These are phyloP conservation scores for Colletotrichum australisinense DNA, from an alignment of 2,329 filamentous ascomycete genomes.

Conservation along the genomic window DNA sequence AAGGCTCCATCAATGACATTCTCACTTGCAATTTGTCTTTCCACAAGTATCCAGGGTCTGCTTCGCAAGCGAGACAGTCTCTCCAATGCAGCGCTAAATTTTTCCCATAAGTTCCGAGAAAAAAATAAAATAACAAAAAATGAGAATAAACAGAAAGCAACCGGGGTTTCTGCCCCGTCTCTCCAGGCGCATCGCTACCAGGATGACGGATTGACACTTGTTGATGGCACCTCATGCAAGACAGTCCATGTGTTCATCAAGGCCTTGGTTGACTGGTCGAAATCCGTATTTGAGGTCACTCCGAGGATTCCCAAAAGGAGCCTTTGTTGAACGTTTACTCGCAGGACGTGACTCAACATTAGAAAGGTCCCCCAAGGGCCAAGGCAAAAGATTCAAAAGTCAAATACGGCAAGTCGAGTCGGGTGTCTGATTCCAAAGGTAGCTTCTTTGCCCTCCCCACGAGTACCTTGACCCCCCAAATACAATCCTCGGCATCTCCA, in stretches of 20 bases:
- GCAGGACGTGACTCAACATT: constrained; percentile 15
- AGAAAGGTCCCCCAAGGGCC: background rate
- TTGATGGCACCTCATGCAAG: constrained; percentile 16
- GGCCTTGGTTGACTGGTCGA: constrained; percentile 10
- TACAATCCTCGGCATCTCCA: background rate
- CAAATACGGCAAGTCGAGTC: background rate
- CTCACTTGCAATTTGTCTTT: background rate
- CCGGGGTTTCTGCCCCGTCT: background rate
- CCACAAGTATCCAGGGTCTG: background rate
- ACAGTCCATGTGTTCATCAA: constrained; percentile 25
- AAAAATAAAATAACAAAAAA: background rate
- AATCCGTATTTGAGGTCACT: background rate
- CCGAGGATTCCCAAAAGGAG: background rate
- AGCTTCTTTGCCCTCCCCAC: background rate
- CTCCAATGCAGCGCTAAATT: background rate
- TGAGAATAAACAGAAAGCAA: background rate
- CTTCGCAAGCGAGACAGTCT: background rate
- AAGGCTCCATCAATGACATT: background rate
- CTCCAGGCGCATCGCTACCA: background rate
- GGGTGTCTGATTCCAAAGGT: background rate
- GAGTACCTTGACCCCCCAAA: background rate
- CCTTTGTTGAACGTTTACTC: background rate
- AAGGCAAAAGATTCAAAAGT: background rate
- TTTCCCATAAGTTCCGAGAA: background rate
- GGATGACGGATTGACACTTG: background rate